These are phyloP conservation scores for Macrophomina tecta DNA, from an alignment of 2,329 filamentous ascomycete genomes.

Conservation along the genomic window DNA sequence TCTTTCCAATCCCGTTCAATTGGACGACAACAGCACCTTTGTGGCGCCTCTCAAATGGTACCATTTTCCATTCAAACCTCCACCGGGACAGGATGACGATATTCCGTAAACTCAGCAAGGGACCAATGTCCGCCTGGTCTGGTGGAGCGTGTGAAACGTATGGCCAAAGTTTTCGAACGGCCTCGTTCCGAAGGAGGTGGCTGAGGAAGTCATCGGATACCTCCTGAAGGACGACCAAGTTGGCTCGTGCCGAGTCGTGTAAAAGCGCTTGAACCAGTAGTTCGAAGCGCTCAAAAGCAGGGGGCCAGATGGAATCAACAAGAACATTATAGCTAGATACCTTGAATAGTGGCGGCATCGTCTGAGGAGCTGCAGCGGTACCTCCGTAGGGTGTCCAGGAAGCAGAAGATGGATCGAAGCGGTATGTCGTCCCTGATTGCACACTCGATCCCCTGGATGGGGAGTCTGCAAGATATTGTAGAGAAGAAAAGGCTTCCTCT, in stretches of 20 bases:
- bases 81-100: conserved; percentile 64
- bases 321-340: conserved; percentile 54
- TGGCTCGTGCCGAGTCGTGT: conserved; percentile 40
- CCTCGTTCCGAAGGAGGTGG: conserved; percentile 56
- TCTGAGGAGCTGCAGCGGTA: conserved; percentile 13
- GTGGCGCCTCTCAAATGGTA: conserved; percentile 62
- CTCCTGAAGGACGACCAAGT: conserved; percentile 62
- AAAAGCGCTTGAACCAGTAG: conserved; percentile 45
- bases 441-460: not conserved
- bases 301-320: conserved; percentile 46
- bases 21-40: conserved; percentile 63
- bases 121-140: conserved; percentile 56
- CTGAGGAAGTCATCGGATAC: conserved; percentile 69
- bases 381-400: conserved; percentile 36
- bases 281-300: conserved; percentile 45
- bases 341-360: conserved; percentile 33
- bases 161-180: conserved; percentile 58
- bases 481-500: not conserved
- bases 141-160: conserved; percentile 66
- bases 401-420: conserved; percentile 35
- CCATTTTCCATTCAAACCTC: conserved; percentile 61
- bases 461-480: not conserved
- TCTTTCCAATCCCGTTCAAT: conserved; percentile 46
- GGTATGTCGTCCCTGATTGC: conserved; percentile 40
- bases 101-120: conserved; percentile 66